Percentiles rank a stretch among this genome's conserved stretches.
These are phyloP conservation scores for Diutina mesorugosa DNA, from an alignment of 1,139 yeast genomes.

Conservation along the genomic window DNA sequence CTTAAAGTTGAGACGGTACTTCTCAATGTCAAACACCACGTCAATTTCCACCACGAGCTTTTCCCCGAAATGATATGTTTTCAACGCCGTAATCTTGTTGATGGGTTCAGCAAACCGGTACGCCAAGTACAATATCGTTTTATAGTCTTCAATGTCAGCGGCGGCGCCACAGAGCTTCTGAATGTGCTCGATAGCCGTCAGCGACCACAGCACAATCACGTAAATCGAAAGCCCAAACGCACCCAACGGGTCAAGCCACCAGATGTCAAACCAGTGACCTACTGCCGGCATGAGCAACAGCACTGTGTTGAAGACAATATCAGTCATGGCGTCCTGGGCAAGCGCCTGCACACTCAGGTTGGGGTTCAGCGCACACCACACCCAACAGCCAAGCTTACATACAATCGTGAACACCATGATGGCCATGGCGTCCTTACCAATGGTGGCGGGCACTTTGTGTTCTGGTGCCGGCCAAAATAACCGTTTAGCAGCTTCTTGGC, in stretches of 20 bases:
- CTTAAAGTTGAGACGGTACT: conserved; percentile 33
- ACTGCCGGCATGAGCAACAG: conserved; percentile 58
- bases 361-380: conserved; percentile 50
- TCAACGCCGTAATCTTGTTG: conserved; percentile 49
- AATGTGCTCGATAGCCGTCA: conserved; percentile 58
- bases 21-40: conserved; percentile 41
- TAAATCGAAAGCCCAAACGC: conserved; percentile 53
- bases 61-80: conserved; percentile 74
- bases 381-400: conserved; percentile 47
- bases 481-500: conserved; percentile 41
- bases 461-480: conserved; percentile 18
- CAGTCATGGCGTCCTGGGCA: conserved; percentile 75
- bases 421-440: conserved; percentile 40
- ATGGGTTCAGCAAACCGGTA: conserved; percentile 60
- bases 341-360: conserved; percentile 67
- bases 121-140: conserved; percentile 54
- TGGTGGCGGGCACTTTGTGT: conserved; percentile 25
- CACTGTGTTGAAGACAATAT: conserved; percentile 50
- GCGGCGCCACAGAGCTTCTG: conserved; percentile 65
- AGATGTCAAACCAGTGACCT: conserved; percentile 36
- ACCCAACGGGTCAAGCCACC: conserved; percentile 73
- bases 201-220: conserved; percentile 51
- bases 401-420: conserved; percentile 57
- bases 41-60: conserved; percentile 68
- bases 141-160: conserved; percentile 51